Percentiles rank a stretch among this genome's conserved stretches.
These are phyloP conservation scores for Scutellaria galericulata DNA, from an alignment of 257 asterid genomes.

Conservation along the genomic window DNA sequence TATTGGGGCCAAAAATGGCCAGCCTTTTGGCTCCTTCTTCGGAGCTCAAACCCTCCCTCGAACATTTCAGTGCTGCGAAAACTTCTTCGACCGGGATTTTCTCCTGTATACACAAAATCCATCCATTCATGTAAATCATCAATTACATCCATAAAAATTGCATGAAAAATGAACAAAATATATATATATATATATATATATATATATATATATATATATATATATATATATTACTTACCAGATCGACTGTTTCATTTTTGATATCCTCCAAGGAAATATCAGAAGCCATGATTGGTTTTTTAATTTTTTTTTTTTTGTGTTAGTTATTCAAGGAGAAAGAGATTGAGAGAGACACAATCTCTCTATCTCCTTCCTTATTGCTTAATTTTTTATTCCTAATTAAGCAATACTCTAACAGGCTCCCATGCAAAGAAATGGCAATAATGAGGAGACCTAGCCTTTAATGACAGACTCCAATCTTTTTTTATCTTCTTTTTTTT, in stretches of 20 bases:
- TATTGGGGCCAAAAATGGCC: slow-evolving; percentile 47
- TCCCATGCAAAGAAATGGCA: slow-evolving; percentile 32
- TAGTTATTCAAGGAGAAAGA: slow-evolving; percentile 36
- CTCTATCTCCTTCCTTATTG: slow-evolving; percentile 40
- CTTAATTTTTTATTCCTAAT: not conserved
- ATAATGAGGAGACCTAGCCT: slow-evolving; percentile 15
- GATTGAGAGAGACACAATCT: slow-evolving; percentile 42
- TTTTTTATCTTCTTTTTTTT: not conserved
- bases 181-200: not conserved
- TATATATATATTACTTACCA: slow-evolving; percentile 46
- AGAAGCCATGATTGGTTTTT: slow-evolving; percentile 47
- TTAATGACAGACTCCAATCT: not conserved
- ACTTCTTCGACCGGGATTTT: slow-evolving; percentile 53
- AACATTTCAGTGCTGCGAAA: slow-evolving; percentile 48
- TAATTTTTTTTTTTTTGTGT: not conserved
- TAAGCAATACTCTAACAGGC: slow-evolving; percentile 5
- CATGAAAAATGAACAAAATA: not conserved
- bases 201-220: too few species aligned
- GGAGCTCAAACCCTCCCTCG: slow-evolving; percentile 49
- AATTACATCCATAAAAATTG: too few species aligned
- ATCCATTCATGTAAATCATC: not conserved
- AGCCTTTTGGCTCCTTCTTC: slow-evolving; percentile 52
- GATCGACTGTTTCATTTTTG: slow-evolving; percentile 65
- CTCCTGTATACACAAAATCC: slow-evolving; percentile 37
- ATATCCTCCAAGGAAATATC: slow-evolving; percentile 58